Base-by-base conservation (phyloP, 2,329 filamentous ascomycete genomes). In the Stachybotrys chartarum region DNA sequence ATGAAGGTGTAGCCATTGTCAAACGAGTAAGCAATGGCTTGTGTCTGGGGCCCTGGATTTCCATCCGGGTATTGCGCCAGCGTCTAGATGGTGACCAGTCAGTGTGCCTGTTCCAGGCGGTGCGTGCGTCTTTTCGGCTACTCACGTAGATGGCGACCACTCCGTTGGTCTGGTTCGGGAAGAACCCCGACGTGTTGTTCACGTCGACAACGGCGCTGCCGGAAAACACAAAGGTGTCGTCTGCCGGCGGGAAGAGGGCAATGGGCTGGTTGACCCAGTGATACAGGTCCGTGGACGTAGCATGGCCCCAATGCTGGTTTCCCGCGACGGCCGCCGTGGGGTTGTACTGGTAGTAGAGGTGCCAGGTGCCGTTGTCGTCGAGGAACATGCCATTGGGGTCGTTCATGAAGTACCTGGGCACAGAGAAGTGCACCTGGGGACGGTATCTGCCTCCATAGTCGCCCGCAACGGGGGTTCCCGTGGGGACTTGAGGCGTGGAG, bases 241-340 rank as follows among this genome's bases (percentile, higher is more conserved):
- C 64, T 31, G 75, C 70, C 0, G 74, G 70, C 0, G 79, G 78
- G 50, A 72, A 81, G 5, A 88, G 70, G 10, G 84, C 84, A 59
- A 87, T 82, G 6, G 80, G 78, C 62, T 87, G 83, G 59, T 87
- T 86, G 1, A 72, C 72, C 85, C 84, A 88, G 56, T 80, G 78
- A 61, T 84, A 86, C 1, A 87, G 70, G 61, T 88, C 84, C 14
- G 69, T 63, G 35, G 78, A 83, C 1, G 83, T 86, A 3, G 83
- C 83, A 62, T 87, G 84, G 10, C 85, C 84, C 85, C 84, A 87
- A 61, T 86, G 83, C 62, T 86, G 79, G 57, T 84, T 82, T 1
- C 82, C 82, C 72, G 67, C 78, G 1, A 79, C 73, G 7, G 70
- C 67, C 2, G 64, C 75, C 0, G 59, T 65, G 2, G 68, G 68